Conservation (phyloP, 2,329 filamentous ascomycete species). For the Aspergillus awamori region DNA sequence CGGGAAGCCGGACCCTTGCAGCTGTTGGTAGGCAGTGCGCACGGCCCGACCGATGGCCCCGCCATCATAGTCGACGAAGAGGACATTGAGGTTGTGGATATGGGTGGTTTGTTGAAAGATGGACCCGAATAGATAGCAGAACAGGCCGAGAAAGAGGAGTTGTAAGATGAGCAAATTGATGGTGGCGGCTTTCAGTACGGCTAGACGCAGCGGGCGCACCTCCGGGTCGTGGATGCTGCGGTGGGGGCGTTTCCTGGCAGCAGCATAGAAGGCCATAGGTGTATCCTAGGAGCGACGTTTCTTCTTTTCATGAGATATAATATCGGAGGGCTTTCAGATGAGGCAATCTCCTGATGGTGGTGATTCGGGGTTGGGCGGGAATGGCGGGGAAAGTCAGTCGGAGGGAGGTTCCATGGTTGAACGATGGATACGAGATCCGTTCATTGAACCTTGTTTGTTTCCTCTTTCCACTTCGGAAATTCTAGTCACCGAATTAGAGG, state of each 20-base stretch:
- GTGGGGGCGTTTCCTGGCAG: slow-evolving; percentile 1
- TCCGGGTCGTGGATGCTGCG: slow-evolving; percentile 11
- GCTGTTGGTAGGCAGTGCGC: slow-evolving; percentile 33
- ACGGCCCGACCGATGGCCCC: slow-evolving; percentile 39
- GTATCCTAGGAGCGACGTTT: neutral
- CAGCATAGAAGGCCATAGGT: slow-evolving; percentile 9
- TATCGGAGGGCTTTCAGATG: neutral
- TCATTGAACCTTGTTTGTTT: no score
- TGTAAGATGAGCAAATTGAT: slow-evolving; percentile 40
- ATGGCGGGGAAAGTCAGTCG: no score
- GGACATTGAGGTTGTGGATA: slow-evolving; percentile 38
- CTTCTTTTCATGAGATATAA: neutral
- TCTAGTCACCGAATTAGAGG: neutral
- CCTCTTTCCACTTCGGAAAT: slow-evolving; percentile 14
- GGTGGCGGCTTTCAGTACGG: slow-evolving; percentile 20
- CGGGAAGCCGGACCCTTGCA: slow-evolving; percentile 34
- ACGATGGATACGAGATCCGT: neutral
- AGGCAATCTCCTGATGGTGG: neutral
- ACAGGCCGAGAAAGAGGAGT: slow-evolving; percentile 40
- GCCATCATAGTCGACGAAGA: slow-evolving; percentile 45
- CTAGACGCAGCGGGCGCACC: slow-evolving; percentile 10
- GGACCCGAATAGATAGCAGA: slow-evolving; percentile 43
- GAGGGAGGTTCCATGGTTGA: neutral
- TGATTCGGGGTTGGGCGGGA: neutral
- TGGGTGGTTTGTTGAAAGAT: slow-evolving; percentile 38